Percentiles rank a stretch among this genome's conserved stretches.
phyloP scores from a whole-genome alignment of 345 rosid species.

The Trapa bicornis region DNA sequence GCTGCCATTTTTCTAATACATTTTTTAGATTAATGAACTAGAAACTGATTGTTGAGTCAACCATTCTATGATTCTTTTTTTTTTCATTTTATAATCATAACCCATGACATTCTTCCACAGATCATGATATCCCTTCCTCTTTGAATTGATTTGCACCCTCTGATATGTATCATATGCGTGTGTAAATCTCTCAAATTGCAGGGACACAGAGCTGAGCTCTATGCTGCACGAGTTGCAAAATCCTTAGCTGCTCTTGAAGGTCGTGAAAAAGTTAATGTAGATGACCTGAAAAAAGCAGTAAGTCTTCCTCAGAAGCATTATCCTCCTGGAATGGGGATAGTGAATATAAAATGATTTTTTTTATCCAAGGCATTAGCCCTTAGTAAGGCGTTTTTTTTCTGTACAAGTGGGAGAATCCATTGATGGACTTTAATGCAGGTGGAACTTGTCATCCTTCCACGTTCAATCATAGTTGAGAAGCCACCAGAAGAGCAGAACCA shows the following conservation, averaged over 20 bases:
- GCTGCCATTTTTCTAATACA: neutral
- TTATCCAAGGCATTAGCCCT: neutral
- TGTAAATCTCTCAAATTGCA: slow-evolving; percentile 16
- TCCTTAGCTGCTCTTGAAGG: slow-evolving; percentile 95
- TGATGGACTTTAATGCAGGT: slow-evolving; percentile 37
- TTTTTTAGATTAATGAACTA: too few relatives aligned
- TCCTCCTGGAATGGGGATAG: neutral
- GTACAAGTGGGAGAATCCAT: neutral
- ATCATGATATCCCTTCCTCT: neutral
- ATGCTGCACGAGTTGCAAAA: slow-evolving; percentile 90
- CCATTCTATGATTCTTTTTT: too few relatives aligned
- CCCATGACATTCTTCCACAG: neutral
- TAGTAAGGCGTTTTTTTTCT: neutral
- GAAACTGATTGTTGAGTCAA: too few relatives aligned
- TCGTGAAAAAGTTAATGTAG: slow-evolving; percentile 77
- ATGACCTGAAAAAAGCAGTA: slow-evolving; percentile 94
- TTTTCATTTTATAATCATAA: too few relatives aligned
- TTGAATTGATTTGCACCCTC: neutral
- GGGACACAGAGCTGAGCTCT: slow-evolving; percentile 96
- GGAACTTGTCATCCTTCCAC: slow-evolving; percentile 91
- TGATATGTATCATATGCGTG: neutral
- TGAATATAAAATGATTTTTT: neutral
- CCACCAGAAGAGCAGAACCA: slow-evolving; percentile 89
- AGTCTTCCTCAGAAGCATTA: slow-evolving; percentile 27
- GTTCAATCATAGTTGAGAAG: slow-evolving; percentile 59